Percentiles rank a stretch among this genome's conserved stretches.
Conservation (phyloP, 768 basidiomycete genomes). For the Inosperma sp. region DNA sequence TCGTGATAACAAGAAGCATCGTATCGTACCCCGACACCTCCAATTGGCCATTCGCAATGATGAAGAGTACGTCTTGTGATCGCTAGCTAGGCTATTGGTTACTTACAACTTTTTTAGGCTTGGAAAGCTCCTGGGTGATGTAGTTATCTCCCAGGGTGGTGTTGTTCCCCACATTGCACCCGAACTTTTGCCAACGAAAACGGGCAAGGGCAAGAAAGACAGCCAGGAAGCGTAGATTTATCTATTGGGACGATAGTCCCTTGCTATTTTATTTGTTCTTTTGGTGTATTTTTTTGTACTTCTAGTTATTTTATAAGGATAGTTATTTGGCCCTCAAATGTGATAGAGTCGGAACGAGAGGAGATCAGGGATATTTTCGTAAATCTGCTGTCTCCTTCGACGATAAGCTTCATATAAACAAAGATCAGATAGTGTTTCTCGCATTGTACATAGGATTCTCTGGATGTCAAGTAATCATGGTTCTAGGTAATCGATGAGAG, state of each 20-base stretch:
- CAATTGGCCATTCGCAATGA: constrained; percentile 92
- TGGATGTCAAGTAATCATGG: too few species aligned
- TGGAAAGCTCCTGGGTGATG: constrained; percentile 77
- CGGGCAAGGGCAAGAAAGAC: constrained; percentile 32
- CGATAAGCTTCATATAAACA: too few species aligned
- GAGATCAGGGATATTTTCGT: too few species aligned
- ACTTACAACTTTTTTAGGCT: constrained; percentile 36
- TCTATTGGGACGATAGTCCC: constrained; percentile 4
- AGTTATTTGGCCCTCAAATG: too few species aligned
- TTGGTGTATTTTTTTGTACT: constrained; percentile 18
- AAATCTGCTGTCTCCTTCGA: too few species aligned
- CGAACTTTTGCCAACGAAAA: constrained; percentile 40
- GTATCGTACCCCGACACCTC: constrained; percentile 90
- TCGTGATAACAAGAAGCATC: constrained; percentile 82
- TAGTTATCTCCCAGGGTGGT: constrained; percentile 90
- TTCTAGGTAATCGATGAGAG: too few species aligned
- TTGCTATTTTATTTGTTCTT: constrained; percentile 9
- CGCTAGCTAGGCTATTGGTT: neutral
- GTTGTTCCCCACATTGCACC: constrained; percentile 44
- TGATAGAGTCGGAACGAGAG: too few species aligned
- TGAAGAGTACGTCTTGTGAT: constrained; percentile 53
- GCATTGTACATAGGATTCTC: too few species aligned
- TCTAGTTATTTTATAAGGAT: constrained; percentile 18
- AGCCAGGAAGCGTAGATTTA: constrained; percentile 20
- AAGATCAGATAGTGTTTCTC: too few species aligned